Evolutionary conservation across 805 yeast species (phyloP).

Genomic region (Suhomyces pyralidae): DNA sequence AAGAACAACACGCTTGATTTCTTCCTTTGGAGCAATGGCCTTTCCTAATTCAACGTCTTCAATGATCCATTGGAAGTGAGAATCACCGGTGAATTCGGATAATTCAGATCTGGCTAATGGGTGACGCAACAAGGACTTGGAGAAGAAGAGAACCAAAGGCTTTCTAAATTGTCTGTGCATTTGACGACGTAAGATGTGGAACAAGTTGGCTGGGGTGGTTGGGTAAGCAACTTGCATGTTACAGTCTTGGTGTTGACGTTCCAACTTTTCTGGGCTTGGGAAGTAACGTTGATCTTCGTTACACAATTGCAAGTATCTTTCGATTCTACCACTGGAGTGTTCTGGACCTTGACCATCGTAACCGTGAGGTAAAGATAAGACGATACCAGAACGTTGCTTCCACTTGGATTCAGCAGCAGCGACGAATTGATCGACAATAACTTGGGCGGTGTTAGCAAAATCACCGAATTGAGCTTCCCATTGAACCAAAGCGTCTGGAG

Average conservation of each 20-base stretch:
- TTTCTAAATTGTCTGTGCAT: slow-evolving; percentile 98
- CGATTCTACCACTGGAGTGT: slow-evolving; percentile 96
- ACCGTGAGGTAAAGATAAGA: slow-evolving; percentile 96
- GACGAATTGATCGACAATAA: slow-evolving; percentile 92
- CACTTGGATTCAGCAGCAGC: slow-evolving; percentile 97
- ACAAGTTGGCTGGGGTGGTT: slow-evolving; percentile 93
- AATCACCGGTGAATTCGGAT: slow-evolving; percentile 83
- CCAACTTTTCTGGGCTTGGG: slow-evolving; percentile 86
- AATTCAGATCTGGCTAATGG: slow-evolving; percentile 91
- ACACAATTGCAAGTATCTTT: slow-evolving; percentile 92
- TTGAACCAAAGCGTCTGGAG: slow-evolving; percentile 94
- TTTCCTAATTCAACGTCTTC: slow-evolving; percentile 88
- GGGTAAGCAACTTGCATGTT: slow-evolving; percentile 98
- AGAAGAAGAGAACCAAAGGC: slow-evolving; percentile 83
- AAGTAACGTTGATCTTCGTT: slow-evolving; percentile 93
- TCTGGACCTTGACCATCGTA: slow-evolving; percentile 99
- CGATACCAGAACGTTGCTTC: slow-evolving; percentile 98
- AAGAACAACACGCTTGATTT: slow-evolving; percentile 81
- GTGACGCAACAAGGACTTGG: slow-evolving; percentile 91
- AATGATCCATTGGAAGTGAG: slow-evolving; percentile 93
- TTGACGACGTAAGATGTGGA: slow-evolving; percentile 97
- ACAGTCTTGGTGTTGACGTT: slow-evolving; percentile 98
- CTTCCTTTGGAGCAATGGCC: slow-evolving; percentile 71
- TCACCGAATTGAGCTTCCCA: slow-evolving; percentile 99
- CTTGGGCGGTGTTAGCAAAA: slow-evolving; percentile 99